Evolutionary conservation across 2,329 filamentous ascomycete species (phyloP).

Genomic region (Sphaerulina vaccinii): DNA sequence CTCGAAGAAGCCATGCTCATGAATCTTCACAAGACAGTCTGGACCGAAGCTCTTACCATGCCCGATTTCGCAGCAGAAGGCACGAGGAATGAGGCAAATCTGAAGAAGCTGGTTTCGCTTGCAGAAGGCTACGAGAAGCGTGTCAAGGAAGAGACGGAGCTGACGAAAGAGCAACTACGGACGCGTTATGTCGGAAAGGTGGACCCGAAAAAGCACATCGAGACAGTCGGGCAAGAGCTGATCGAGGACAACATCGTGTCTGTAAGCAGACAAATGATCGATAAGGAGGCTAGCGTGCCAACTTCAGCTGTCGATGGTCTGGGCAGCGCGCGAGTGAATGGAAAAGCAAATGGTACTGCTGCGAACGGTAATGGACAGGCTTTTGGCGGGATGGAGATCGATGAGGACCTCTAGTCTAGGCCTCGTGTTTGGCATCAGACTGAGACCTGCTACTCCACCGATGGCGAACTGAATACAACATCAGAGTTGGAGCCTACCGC

Average conservation of each 20-base stretch:
- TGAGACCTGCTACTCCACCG: too few species aligned
- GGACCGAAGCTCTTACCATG: constrained; percentile 97
- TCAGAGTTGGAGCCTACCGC: too few species aligned
- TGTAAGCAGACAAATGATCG: constrained; percentile 98
- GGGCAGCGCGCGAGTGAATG: constrained; percentile 18
- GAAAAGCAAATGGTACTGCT: constrained; percentile 13
- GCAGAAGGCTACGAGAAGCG: constrained; percentile 98
- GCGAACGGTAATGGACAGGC: constrained; percentile 18
- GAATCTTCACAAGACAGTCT: constrained; percentile 99
- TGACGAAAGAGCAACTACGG: constrained; percentile 96
- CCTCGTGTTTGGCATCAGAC: too few species aligned
- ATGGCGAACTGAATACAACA: too few species aligned
- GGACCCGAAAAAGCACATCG: constrained; percentile 98
- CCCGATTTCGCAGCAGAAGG: constrained; percentile 88
- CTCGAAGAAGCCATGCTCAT: constrained; percentile 99
- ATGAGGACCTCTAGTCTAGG: constrained; percentile 29
- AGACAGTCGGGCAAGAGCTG: constrained; percentile 91
- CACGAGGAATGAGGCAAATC: constrained; percentile 78
- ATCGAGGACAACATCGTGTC: constrained; percentile 99
- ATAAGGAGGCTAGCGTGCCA: constrained; percentile 95
- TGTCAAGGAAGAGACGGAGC: constrained; percentile 96
- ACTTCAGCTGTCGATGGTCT: constrained; percentile 58
- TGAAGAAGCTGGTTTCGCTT: constrained; percentile 82
- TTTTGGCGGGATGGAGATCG: constrained; percentile 26
- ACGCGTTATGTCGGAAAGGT: constrained; percentile 98